These are phyloP conservation scores for Penicillium sp. DNA, from an alignment of 2,329 filamentous ascomycete species.

Conservation along the genomic window DNA sequence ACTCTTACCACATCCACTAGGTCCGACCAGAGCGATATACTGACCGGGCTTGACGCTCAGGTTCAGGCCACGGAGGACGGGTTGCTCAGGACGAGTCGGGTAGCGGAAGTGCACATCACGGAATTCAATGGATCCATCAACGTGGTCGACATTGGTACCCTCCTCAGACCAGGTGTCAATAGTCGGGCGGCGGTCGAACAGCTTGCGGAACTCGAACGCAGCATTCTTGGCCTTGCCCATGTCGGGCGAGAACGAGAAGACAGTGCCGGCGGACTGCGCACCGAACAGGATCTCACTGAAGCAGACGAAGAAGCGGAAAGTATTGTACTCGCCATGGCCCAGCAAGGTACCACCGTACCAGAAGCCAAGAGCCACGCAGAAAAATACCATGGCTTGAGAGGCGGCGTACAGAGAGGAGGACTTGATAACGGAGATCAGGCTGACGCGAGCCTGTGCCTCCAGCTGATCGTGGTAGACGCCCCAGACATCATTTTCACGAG, in stretches of 20 bases:
- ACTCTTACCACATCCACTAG: slow-evolving; percentile 90
- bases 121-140: slow-evolving; percentile 85
- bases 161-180: slow-evolving; percentile 81
- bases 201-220: slow-evolving; percentile 74
- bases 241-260: slow-evolving; percentile 88
- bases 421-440: slow-evolving; percentile 72
- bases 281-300: slow-evolving; percentile 89
- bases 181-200: slow-evolving; percentile 79
- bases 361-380: slow-evolving; percentile 84
- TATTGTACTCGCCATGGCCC: slow-evolving; percentile 67
- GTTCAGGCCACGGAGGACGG: slow-evolving; percentile 85
- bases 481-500: slow-evolving; percentile 81
- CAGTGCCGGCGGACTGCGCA: slow-evolving; percentile 84
- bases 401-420: slow-evolving; percentile 80
- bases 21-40: slow-evolving; percentile 78
- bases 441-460: slow-evolving; percentile 66
- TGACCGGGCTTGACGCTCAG: slow-evolving; percentile 52
- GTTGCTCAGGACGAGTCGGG: slow-evolving; percentile 85
- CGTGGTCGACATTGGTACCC: slow-evolving; percentile 63
- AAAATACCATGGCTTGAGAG: slow-evolving; percentile 81
- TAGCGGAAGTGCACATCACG: slow-evolving; percentile 93
- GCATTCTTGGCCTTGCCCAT: slow-evolving; percentile 92
- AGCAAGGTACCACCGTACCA: slow-evolving; percentile 88
- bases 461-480: slow-evolving; percentile 70
- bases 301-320: slow-evolving; percentile 91